Conservation (phyloP, 257 asterid species). For the Solanum dulcamara region DNA sequence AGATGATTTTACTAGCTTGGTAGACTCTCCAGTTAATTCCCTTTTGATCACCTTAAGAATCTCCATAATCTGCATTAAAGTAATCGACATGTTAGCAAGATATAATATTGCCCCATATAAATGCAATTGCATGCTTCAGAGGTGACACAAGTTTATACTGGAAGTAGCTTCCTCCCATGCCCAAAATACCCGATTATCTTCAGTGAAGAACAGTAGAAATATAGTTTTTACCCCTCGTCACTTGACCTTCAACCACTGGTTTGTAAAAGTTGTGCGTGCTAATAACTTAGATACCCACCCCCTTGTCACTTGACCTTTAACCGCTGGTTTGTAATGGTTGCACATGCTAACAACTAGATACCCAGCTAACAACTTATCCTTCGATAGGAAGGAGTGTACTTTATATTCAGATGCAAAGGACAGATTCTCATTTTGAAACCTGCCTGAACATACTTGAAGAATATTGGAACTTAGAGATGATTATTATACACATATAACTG, state of each 20-base stretch:
- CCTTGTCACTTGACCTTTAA: not conserved
- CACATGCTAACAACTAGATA: not conserved
- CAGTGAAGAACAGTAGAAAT: not conserved
- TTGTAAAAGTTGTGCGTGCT: not conserved
- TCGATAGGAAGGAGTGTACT: not conserved
- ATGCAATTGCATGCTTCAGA: not conserved
- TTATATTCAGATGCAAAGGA: not conserved
- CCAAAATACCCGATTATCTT: not conserved
- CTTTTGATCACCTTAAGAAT: slow-evolving; percentile 67
- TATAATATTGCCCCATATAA: not conserved
- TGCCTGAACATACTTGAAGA: not conserved
- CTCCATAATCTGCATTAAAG: slow-evolving; percentile 52
- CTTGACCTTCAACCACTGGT: not conserved
- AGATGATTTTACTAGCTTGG: slow-evolving; percentile 18
- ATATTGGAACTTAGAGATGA: not conserved
- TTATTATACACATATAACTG: not conserved
- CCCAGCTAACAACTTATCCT: not conserved
- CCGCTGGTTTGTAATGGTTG: not conserved
- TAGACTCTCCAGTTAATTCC: slow-evolving; percentile 73
- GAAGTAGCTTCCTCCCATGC: not conserved
- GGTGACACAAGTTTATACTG: not conserved
- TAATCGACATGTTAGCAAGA: not conserved
- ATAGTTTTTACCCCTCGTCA: not conserved
- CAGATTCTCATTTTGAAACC: not conserved
- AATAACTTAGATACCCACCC: not conserved